Percentiles rank a stretch among this genome's conserved stretches.
These are phyloP conservation scores for Lojkania enalia DNA, from an alignment of 2,329 filamentous ascomycete species.

Conservation along the genomic window DNA sequence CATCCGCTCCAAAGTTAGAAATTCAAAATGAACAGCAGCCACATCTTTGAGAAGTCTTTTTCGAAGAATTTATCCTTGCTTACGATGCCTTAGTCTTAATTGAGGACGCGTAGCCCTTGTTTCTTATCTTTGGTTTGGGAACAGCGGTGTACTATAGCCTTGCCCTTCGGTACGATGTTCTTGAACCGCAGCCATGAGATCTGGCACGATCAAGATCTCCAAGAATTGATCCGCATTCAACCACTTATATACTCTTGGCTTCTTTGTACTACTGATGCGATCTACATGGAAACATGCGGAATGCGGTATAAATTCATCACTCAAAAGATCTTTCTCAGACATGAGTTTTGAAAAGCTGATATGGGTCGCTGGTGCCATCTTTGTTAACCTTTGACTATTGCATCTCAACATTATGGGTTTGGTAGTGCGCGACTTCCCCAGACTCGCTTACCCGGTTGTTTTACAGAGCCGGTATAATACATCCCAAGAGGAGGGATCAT, in stretches of 20 bases:
- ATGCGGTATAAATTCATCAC: too few relatives aligned
- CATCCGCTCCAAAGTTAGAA: too few relatives aligned
- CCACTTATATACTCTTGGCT: conserved; percentile 18
- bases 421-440: conserved; percentile 10
- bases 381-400: neutral
- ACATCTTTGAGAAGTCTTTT: too few relatives aligned
- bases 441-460: conserved; percentile 19
- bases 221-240: conserved; percentile 32
- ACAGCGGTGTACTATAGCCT: conserved; percentile 2
- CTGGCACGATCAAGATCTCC: conserved; percentile 16
- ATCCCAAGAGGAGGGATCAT: conserved; percentile 11
- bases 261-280: conserved; percentile 10
- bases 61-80: conserved; percentile 5
- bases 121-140: conserved; percentile 7
- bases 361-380: neutral
- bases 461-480: conserved; percentile 8
- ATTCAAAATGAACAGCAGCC: too few relatives aligned
- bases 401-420: conserved; percentile 10
- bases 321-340: too few relatives aligned
- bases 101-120: conserved; percentile 29
- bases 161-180: conserved; percentile 8
- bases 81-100: conserved; percentile 12
- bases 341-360: too few relatives aligned
- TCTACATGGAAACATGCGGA: conserved; percentile 4
- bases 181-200: conserved; percentile 12